Evolutionary conservation across 1,284 basidiomycete species (phyloP).

Genomic region (Ceratobasidium sp.): DNA sequence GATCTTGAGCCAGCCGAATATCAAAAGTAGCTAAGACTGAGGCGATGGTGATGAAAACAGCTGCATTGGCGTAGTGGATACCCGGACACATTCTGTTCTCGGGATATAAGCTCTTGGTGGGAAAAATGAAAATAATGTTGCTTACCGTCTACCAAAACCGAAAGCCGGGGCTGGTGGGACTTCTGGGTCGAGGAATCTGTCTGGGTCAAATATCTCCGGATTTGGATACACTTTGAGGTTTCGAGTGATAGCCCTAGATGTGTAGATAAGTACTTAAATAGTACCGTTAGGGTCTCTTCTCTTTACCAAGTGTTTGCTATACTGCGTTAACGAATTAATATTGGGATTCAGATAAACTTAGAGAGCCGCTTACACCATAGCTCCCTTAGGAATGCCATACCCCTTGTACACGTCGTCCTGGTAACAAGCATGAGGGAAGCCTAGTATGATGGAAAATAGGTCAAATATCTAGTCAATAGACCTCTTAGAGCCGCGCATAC

Average conservation of each 20-base stretch:
- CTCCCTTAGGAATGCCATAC: constrained; percentile 58
- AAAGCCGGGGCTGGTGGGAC: constrained; percentile 13
- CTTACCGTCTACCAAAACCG: constrained; percentile 29
- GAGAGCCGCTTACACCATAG: constrained; percentile 15
- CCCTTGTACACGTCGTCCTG: constrained; percentile 58
- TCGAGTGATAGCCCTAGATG: constrained; percentile 12
- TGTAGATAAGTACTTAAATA: too few relatives aligned
- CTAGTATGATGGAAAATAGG: constrained; percentile 47
- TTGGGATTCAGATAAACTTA: too few relatives aligned
- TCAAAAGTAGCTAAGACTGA: constrained; percentile 51
- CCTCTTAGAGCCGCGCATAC: constrained; percentile 32
- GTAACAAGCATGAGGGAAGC: constrained; percentile 56
- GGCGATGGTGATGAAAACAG: constrained; percentile 49
- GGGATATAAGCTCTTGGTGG: background rate
- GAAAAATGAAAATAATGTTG: too few relatives aligned
- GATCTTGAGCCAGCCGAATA: constrained; percentile 1
- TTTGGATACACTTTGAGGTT: constrained; percentile 3
- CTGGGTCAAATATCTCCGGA: constrained; percentile 25
- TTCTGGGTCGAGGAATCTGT: constrained; percentile 7
- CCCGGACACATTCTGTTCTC: constrained; percentile 51
- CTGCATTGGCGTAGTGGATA: constrained; percentile 51
- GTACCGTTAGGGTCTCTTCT: too few relatives aligned
- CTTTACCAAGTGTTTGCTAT: too few relatives aligned
- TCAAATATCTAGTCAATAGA: background rate
- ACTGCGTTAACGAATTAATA: too few relatives aligned